Evolutionary conservation across 768 basidiomycete genomes (phyloP).

Genomic region (Lentinula boryana): DNA sequence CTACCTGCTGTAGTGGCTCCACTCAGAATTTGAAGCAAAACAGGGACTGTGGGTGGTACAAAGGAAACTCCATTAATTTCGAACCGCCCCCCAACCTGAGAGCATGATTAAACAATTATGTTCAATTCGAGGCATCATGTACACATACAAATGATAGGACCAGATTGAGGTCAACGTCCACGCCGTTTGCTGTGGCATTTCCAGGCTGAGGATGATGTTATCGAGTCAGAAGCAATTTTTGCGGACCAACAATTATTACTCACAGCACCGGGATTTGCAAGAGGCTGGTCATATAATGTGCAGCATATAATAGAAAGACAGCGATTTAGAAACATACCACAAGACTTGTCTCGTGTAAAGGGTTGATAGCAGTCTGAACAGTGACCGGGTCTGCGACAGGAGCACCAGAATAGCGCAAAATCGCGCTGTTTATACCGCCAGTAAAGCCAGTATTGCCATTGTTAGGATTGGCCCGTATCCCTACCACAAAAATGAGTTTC

Average conservation of each 20-base stretch:
- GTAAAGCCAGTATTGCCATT: constrained; percentile 18
- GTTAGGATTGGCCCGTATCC: constrained; percentile 23
- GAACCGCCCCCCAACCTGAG: constrained; percentile 16
- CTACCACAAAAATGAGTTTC: constrained; percentile 1
- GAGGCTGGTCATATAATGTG: constrained; percentile 2
- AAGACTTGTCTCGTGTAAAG: constrained; percentile 24
- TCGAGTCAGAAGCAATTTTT: too few species aligned
- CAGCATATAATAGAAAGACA: not conserved
- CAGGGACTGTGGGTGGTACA: constrained; percentile 29
- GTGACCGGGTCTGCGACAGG: constrained; percentile 21
- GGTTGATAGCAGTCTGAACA: constrained; percentile 8
- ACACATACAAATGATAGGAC: constrained; percentile 11
- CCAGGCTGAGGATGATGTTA: constrained; percentile 18
- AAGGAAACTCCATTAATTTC: constrained; percentile 24
- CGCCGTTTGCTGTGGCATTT: constrained; percentile 16
- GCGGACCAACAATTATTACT: not conserved
- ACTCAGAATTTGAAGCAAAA: constrained; percentile 37
- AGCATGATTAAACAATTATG: not conserved
- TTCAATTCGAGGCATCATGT: not conserved
- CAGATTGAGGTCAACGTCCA: constrained; percentile 19
- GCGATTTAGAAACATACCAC: not conserved
- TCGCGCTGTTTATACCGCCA: constrained; percentile 29
- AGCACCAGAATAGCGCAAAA: constrained; percentile 32
- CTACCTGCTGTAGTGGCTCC: constrained; percentile 26
- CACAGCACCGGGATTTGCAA: constrained; percentile 6